Base-by-base conservation (phyloP, 1,284 basidiomycete species). In the Vanrija sp. region DNA sequence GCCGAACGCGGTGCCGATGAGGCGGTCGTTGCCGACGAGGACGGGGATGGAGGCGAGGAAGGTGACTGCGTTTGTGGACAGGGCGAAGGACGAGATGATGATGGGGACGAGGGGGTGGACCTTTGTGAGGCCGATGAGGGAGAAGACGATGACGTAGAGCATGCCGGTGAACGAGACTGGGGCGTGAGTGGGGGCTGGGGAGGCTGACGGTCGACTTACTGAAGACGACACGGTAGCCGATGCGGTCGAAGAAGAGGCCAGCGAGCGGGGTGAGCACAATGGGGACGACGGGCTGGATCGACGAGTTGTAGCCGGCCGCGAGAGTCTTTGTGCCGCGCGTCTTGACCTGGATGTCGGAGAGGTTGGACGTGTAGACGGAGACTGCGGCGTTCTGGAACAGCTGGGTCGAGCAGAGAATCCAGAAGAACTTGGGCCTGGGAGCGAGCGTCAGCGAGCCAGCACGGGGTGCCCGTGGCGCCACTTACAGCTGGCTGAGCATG, bases 1-100 rank as follows among this genome's bases (percentile, higher is more conserved):
- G 1, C 78, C 77, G 41, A 75, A 78, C 0, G 76, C 77, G 0
- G 74, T 75, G 3, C 77, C 78, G n/a, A 78, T 61, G 15, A 73
- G 63, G 7, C 61, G 54, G 46, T 77, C 74, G 25, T 71, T 63
- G 0, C 68, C 68, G 0, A 78, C 69, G 16, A 78, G 59, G 6
- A 79, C 63, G 1, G 78, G 77, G 22, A 78, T 75, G 3, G 69
- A 68, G 3, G 73, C 72, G 51, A 73, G 68, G 61, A 77, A 77
- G 1, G 73, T 70, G 23, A 78, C 62, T 20, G 69, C 67, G 61
- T 77, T 76, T 55, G 67, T 66, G 2, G 67, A 57, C n/a, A 73
- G 61, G 1, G 73, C 76, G 18, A 78, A 62, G 4, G 70, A 74
- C 18, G 66, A 70, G 50, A 78, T 58, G 15, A 77, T 56, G 35